Conservation (phyloP, 805 yeast species). For the Myxozyma mucilagina region DNA sequence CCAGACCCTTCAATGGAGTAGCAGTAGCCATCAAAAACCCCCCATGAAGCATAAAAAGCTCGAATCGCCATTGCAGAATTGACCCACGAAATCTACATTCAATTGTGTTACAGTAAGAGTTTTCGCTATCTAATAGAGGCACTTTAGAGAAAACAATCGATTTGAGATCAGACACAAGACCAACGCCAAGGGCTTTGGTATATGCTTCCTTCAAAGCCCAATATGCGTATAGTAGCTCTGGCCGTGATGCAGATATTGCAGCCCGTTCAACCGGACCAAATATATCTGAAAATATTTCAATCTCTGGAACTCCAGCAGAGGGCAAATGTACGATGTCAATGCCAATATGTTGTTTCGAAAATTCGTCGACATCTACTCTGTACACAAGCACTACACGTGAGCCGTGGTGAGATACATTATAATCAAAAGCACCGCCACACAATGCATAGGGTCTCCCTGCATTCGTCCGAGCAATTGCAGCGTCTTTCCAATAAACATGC, state of each 20-base stretch:
- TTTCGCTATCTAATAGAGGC: background rate
- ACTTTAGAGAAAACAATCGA: slow-evolving; percentile 38
- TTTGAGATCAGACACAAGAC: slow-evolving; percentile 45
- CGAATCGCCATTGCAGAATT: slow-evolving; percentile 23
- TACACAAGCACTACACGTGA: slow-evolving; percentile 20
- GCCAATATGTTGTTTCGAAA: slow-evolving; percentile 12
- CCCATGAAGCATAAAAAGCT: slow-evolving; percentile 9
- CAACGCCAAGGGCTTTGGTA: slow-evolving; percentile 65
- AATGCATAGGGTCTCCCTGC: slow-evolving; percentile 18
- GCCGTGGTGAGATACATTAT: slow-evolving; percentile 29
- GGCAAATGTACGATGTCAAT: slow-evolving; percentile 20
- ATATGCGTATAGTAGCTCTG: slow-evolving; percentile 41
- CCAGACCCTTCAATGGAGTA: slow-evolving; percentile 9
- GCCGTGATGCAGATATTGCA: slow-evolving; percentile 1
- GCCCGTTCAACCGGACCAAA: slow-evolving; percentile 17
- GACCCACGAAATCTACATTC: background rate
- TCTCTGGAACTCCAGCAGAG: slow-evolving; percentile 1
- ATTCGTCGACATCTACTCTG: background rate
- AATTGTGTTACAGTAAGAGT: slow-evolving; percentile 2
- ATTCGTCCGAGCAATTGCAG: slow-evolving; percentile 2
- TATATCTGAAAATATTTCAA: slow-evolving; percentile 26
- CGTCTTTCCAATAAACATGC: slow-evolving; percentile 4
- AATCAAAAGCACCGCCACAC: slow-evolving; percentile 11
- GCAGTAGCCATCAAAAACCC: slow-evolving; percentile 20
- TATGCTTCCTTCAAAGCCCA: slow-evolving; percentile 85